Base-by-base conservation (phyloP, 1,284 basidiomycete species). In the Exobasidium cylindrosporum region DNA sequence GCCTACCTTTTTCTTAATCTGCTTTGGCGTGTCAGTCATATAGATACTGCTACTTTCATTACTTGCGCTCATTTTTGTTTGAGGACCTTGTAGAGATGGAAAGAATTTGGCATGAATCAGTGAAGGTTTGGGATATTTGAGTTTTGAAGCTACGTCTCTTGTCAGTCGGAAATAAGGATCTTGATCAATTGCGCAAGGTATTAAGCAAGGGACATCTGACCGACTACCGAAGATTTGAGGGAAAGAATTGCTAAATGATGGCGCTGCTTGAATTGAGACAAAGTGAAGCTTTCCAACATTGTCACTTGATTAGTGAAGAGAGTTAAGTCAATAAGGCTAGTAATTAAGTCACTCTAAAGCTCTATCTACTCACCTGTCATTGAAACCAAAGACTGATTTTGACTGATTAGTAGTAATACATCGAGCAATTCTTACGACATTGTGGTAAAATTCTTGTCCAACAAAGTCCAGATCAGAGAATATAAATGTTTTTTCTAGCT, bases 281-380 rank as follows among this genome's bases (percentile, higher is more conserved):
- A 99, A 99, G 83, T 98, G 95, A 65, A 92, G 87, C 83, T 97
- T 98, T 67, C 96, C 96, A 70, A 97, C 92, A 82, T 96, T 97
- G 83, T 98, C 96, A 35, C 92, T 95, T 7, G 7, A 17, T 10
- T 10, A 17, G 35, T 17, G 35, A 60, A n/a, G 17, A 28, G n/a
- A n/a, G n/a, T n/a, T n/a, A n/a, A n/a, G n/a, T n/a, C n/a, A n/a
- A n/a, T n/a, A n/a, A n/a, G n/a, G n/a, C n/a, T 13, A n/a, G 49
- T 53, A 26, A 13, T 23, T 5, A 30, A 59, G 17, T 32, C 57
- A 29, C 24, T 28, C 3, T 46, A 26, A 17, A 24, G 23, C 21
- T n/a, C 44, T 26, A 29, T 43, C 50, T 49, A 43, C 50, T 31
- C 40, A 69, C 35, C 35, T 40, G 43, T 78, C 95, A 66, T 84